phyloP scores from a whole-genome alignment of 2,329 filamentous ascomycete species.

The Aureobasidium sp. region DNA sequence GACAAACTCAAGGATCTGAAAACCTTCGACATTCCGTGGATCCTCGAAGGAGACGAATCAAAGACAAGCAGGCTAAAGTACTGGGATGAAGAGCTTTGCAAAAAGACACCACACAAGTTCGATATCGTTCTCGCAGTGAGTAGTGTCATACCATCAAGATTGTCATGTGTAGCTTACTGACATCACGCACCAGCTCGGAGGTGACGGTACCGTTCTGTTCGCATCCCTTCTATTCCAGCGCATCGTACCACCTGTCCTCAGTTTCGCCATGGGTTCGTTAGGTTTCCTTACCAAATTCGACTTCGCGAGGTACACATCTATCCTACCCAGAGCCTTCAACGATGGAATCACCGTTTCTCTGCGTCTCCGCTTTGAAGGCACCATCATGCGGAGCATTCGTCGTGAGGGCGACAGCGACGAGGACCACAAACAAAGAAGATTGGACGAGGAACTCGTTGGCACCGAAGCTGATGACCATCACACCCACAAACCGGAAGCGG shows the following conservation, averaged over 20 bases:
- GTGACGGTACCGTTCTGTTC: constrained; percentile 80
- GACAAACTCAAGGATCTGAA: constrained; percentile 62
- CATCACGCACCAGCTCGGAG: constrained; percentile 46
- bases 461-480: constrained; percentile 75
- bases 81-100: constrained; percentile 77
- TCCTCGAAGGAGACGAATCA: constrained; percentile 54
- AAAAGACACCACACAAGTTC: constrained; percentile 71
- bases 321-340: constrained; percentile 61
- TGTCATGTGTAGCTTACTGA: neutral
- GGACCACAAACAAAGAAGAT: constrained; percentile 44
- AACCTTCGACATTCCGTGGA: constrained; percentile 62
- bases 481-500: constrained; percentile 77
- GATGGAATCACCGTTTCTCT: constrained; percentile 85
- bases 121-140: constrained; percentile 78
- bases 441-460: constrained; percentile 85
- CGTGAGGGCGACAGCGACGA: constrained; percentile 27
- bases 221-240: constrained; percentile 90
- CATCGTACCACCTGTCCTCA: constrained; percentile 75
- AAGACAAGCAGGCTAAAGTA: constrained; percentile 58
- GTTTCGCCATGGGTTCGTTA: constrained; percentile 74
- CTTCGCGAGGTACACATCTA: constrained; percentile 64
- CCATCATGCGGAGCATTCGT: constrained; percentile 71
- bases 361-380: constrained; percentile 83
- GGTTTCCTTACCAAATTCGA: constrained; percentile 94
- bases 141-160: too few species aligned